These are phyloP conservation scores for Argentina anserina DNA, from an alignment of 306 rosid genomes.

Conservation along the genomic window DNA sequence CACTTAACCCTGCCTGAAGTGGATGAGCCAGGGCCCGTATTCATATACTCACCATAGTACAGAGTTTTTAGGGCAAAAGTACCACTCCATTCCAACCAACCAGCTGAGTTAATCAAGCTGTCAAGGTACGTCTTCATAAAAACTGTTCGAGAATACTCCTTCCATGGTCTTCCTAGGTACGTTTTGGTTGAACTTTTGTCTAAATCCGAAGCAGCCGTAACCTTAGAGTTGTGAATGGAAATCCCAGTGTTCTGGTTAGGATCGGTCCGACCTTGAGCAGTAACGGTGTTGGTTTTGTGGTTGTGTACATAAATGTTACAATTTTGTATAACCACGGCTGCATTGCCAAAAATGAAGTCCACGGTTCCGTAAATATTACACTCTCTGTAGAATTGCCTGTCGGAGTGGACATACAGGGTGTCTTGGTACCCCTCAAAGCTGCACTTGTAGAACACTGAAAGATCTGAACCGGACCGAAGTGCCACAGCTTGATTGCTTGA, in stretches of 20 bases:
- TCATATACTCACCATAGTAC: constrained; percentile 61
- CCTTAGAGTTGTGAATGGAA: constrained; percentile 46
- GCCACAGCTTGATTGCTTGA: constrained; percentile 82
- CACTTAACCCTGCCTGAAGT: constrained; percentile 55
- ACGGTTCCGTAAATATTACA: constrained; percentile 83
- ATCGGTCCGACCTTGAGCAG: constrained; percentile 68
- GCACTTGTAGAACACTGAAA: constrained; percentile 64
- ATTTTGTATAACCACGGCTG: constrained; percentile 66
- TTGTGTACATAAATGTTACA: constrained; percentile 56
- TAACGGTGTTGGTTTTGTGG: constrained; percentile 54
- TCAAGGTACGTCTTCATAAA: constrained; percentile 57
- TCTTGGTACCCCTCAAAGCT: constrained; percentile 81
- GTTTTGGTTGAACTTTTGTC: constrained; percentile 31
- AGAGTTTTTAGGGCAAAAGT: constrained; percentile 58
- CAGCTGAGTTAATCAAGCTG: constrained; percentile 54
- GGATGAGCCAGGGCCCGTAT: constrained; percentile 62
- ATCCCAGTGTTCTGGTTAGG: constrained; percentile 79
- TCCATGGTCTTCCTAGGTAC: constrained; percentile 69
- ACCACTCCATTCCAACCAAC: constrained; percentile 73
- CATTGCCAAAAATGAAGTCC: constrained; percentile 79
- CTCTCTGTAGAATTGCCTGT: constrained; percentile 67
- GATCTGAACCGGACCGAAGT: constrained; percentile 72
- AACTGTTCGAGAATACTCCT: constrained; percentile 57
- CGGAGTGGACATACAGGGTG: constrained; percentile 64
- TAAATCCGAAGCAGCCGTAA: constrained; percentile 42